Evolutionary conservation across 768 basidiomycete species (phyloP), one percentile per base, ranked within the genome.

Genomic region (Sistotremastrum suecicum): DNA sequence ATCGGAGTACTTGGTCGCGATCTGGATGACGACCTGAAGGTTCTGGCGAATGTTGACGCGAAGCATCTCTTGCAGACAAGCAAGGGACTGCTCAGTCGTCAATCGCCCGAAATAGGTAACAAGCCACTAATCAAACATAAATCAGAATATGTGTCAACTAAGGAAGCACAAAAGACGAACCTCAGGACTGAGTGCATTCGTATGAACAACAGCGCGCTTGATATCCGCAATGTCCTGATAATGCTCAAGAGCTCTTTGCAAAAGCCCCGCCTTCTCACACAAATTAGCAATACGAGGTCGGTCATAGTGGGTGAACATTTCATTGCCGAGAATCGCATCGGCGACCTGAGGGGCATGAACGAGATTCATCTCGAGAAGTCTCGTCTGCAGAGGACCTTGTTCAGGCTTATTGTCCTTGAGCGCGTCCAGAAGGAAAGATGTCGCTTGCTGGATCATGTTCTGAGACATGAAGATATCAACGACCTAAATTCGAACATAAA

Each of bases 391-490:
- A 53, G 83, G 90, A 0, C 79, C 94, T 59, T 99, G 94, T 62
- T 99, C 95, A 0, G 92, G 87, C 60, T 85, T 85, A 70, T 99
- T 98, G 46, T 99, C 95, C 69, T 99, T 98, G 55, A 99, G 71
- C 20, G 92, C 95, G 58, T 98, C 95, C 48, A 99, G 67, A 41
- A 98, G 68, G 80, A 99, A 98, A 1, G 90, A 92, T 0, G 95
- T 99, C 4, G 95, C 95, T 12, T 92, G 94, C 62, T 98, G 95
- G 48, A 98, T 92, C 90, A 98, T 89, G 66, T 97, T 98, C 60
- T 95, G 92, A 0, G 85, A 84, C 90, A 97, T 95, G 71, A 99
- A 98, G 56, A 98, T 95, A 57, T 99, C 95, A 49, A 97, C 91
- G 45, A 97, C 86, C 80, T 84, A 46, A 7, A 30, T 43, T 29